Evolutionary conservation across 129 eudicot species (phyloP).

Genomic region (Arctium minus): DNA sequence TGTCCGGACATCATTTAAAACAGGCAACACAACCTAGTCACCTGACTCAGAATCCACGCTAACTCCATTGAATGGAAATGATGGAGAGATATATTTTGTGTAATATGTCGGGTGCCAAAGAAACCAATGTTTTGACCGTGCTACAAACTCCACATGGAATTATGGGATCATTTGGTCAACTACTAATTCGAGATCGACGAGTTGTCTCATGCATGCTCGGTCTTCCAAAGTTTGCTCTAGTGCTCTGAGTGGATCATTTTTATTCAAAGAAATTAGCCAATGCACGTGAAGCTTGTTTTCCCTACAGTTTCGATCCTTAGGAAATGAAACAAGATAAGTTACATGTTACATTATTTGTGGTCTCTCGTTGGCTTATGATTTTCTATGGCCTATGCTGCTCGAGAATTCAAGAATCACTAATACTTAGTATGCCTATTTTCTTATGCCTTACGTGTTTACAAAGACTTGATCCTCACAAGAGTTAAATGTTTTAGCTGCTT

Average conservation of each 20-base stretch:
- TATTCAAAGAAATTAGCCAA: not conserved
- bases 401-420: not conserved
- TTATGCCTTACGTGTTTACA: not conserved
- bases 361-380: not conserved
- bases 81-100: not conserved
- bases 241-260: not conserved
- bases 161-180: not conserved
- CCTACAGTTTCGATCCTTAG: not conserved
- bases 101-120: not conserved
- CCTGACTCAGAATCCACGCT: no score
- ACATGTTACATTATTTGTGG: not conserved
- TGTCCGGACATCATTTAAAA: not conserved
- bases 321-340: not conserved
- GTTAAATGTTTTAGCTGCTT: not conserved
- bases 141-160: not conserved
- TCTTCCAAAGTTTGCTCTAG: not conserved
- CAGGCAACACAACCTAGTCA: not conserved
- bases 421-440: not conserved
- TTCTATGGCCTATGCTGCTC: not conserved
- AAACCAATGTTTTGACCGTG: not conserved
- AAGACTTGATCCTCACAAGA: not conserved
- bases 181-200: not conserved
- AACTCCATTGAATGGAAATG: not conserved
- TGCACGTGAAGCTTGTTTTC: not conserved
- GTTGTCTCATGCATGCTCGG: not conserved